Percentiles rank a stretch among this genome's conserved stretches.
These are phyloP conservation scores for Amauroascus verrucosus DNA, from an alignment of 2,329 filamentous ascomycete species.

Conservation along the genomic window DNA sequence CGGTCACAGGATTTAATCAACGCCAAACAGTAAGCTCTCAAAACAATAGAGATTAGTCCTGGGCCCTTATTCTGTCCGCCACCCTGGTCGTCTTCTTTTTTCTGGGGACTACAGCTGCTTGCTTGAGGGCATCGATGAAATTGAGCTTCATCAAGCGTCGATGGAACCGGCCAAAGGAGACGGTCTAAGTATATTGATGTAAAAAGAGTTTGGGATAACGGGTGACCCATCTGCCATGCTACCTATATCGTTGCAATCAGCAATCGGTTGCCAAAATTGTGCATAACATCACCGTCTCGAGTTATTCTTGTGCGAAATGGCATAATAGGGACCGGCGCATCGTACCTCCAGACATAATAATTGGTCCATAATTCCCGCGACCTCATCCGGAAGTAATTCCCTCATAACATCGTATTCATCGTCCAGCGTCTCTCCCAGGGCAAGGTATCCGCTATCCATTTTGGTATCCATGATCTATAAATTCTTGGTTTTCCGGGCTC, in stretches of 20 bases:
- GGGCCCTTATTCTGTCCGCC: not conserved
- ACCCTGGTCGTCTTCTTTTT: conserved; percentile 16
- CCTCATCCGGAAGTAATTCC: conserved; percentile 61
- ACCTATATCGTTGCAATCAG: conserved; percentile 46
- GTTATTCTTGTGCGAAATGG: not conserved
- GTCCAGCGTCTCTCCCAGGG: conserved; percentile 63
- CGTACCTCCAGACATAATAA: conserved; percentile 74
- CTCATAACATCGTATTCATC: conserved; percentile 67
- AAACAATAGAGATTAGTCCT: conserved; percentile 49
- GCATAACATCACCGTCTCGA: not conserved
- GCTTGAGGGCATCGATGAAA: conserved; percentile 38
- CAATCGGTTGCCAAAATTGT: not conserved
- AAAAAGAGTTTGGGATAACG: conserved; percentile 86
- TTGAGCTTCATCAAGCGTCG: conserved; percentile 53
- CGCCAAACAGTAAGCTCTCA: conserved; percentile 77
- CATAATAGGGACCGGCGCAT: not conserved
- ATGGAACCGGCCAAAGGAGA: conserved; percentile 61
- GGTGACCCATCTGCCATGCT: conserved; percentile 94
- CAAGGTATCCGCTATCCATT: conserved; percentile 89
- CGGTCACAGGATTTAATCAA: conserved; percentile 72
- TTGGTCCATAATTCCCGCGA: conserved; percentile 90
- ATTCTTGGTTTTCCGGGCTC: not conserved
- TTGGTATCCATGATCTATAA: conserved; percentile 93
- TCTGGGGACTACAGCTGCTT: conserved; percentile 13
- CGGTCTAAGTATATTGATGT: conserved; percentile 85